Evolutionary conservation across 768 basidiomycete species (phyloP).

Genomic region (Phallus indusiatus): DNA sequence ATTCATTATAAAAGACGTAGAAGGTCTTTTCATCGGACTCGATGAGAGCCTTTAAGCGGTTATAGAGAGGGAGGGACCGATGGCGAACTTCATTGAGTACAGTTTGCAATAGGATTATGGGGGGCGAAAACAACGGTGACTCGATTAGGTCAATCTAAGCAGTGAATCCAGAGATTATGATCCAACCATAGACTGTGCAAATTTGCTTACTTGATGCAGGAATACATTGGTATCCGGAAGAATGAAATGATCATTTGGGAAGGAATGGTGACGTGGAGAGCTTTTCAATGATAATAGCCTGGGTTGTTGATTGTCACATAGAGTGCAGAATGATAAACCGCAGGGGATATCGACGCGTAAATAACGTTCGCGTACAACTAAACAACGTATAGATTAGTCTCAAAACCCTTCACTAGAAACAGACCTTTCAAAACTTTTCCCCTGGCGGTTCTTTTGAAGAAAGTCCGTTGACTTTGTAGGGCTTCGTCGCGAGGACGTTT

Average conservation of each 20-base stretch:
- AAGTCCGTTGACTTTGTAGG: slow-evolving; percentile 75
- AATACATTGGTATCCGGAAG: slow-evolving; percentile 95
- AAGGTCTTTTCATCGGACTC: slow-evolving; percentile 79
- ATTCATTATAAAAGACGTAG: slow-evolving; percentile 85
- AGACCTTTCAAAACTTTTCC: slow-evolving; percentile 92
- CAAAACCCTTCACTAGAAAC: background rate
- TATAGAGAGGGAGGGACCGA: slow-evolving; percentile 85
- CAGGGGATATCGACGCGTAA: slow-evolving; percentile 87
- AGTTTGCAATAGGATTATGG: slow-evolving; percentile 88
- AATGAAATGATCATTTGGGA: slow-evolving; percentile 65
- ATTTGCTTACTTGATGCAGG: slow-evolving; percentile 61
- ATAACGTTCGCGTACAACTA: slow-evolving; percentile 90
- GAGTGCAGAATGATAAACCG: slow-evolving; percentile 61
- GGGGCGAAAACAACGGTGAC: slow-evolving; percentile 60
- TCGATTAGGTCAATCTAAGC: slow-evolving; percentile 89
- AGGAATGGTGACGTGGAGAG: slow-evolving; percentile 43
- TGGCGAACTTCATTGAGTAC: slow-evolving; percentile 96
- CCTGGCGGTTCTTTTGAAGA: slow-evolving; percentile 89
- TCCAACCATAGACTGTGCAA: background rate
- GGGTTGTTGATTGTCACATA: slow-evolving; percentile 37
- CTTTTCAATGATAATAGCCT: slow-evolving; percentile 51
- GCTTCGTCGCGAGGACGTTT: slow-evolving; percentile 67
- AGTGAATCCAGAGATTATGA: slow-evolving; percentile 5
- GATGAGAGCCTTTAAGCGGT: slow-evolving; percentile 77
- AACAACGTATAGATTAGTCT: background rate